Evolutionary conservation across 108 stramenopile species (phyloP).

Genomic region (Nitzschia sp.): DNA sequence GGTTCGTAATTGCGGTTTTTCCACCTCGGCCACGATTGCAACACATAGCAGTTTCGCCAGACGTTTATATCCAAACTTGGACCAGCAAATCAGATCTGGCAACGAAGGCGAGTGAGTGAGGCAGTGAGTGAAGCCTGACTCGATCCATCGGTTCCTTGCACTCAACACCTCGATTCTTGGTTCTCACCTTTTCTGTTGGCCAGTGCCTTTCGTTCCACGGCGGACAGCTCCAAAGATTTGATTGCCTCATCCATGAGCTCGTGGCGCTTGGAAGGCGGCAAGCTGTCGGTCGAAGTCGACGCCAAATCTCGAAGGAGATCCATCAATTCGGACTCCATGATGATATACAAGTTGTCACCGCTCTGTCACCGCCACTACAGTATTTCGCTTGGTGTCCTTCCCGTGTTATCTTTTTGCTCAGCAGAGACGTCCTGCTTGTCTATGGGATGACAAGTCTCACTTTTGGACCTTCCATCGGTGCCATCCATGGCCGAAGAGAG

Average conservation of each 20-base stretch:
- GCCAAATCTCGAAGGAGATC: slow-evolving; percentile 30
- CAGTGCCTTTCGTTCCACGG: slow-evolving; percentile 8
- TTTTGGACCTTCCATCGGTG: too few species aligned
- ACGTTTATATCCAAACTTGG: slow-evolving; percentile 29
- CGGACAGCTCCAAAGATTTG: slow-evolving; percentile 11
- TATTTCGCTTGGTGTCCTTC: too few species aligned
- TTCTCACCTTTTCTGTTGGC: slow-evolving; percentile 24
- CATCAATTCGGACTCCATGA: neutral
- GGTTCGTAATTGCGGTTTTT: slow-evolving; percentile 12
- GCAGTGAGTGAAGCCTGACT: neutral
- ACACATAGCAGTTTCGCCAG: slow-evolving; percentile 18
- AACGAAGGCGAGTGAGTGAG: neutral
- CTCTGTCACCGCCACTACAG: neutral
- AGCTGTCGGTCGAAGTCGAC: slow-evolving; percentile 17
- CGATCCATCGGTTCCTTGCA: neutral
- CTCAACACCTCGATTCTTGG: neutral
- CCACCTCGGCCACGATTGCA: slow-evolving; percentile 22
- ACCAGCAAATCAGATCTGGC: slow-evolving; percentile 19
- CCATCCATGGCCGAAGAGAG: too few species aligned
- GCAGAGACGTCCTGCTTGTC: too few species aligned
- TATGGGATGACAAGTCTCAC: too few species aligned
- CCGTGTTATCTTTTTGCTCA: too few species aligned
- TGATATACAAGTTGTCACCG: too few species aligned
- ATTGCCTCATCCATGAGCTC: slow-evolving; percentile 9
- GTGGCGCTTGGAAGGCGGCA: slow-evolving; percentile 21